Base-by-base conservation (phyloP, 164 flowering plant species). In the Aristolochia fimbriata region DNA sequence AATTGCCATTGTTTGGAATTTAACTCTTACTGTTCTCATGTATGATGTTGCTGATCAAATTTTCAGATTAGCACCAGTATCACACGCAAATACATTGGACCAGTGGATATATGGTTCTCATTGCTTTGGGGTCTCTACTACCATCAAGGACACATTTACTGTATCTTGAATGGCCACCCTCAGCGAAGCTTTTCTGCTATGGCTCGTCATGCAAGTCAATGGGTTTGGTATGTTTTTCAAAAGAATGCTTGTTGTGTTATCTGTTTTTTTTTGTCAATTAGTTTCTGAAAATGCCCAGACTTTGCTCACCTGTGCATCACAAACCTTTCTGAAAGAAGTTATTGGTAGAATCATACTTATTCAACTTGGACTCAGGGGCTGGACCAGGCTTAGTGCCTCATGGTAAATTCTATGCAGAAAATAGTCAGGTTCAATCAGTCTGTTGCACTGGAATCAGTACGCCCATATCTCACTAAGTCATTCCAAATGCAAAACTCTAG, bases 161-260 rank as follows among this genome's bases (percentile, higher is more conserved):
- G 90, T 73, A 53, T 92, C 61, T 50, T 85, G 15, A 92, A 83
- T 67, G 76, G 74, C 49, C 61, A 75, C 61, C 93, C 95, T 12
- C 41, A 30, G 15, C 80, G 68, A 71, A 85, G 88, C 71, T 85
- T 78, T 67, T 70, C 49, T 45, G 98, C 96, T 22, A 92, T 92
- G 98, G 84, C 95, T 54, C 84, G 81, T 58, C 96, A 92, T 70
- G 60, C 17, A 55, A 89, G 96, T 81, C 96, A 92, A 66, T 92
- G 96, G 98, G 81, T 92, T 62, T 89, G 98, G 98, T 89, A 71
- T 49, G 78, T 66, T 1, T 21, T 10, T 0, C 8, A 37, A 37
- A 37, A 37, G 8, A 7, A 37, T 7, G 12, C 57, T 60, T 60
- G n/a, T 57, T 57, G 2, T 33, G 2, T 57, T 23, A 16, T 27